Evolutionary conservation across 352 stramenopile genomes (phyloP).

Genomic region (Phytopythium vexans): DNA sequence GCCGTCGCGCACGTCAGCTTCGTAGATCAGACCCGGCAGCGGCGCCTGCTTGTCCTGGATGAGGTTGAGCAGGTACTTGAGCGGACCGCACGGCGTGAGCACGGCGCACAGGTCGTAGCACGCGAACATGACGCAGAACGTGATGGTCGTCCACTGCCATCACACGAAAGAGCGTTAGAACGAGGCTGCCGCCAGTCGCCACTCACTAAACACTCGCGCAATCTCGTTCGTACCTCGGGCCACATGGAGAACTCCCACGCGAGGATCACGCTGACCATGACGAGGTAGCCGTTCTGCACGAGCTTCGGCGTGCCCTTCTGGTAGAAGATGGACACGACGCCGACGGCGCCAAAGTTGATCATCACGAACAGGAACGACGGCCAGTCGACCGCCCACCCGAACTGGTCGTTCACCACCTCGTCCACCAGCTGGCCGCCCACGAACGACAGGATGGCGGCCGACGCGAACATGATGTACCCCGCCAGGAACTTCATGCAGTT

Average conservation of each 20-base stretch:
- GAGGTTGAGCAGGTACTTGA: conserved; percentile 91
- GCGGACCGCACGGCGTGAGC: conserved; percentile 95
- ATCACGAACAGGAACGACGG: conserved; percentile 85
- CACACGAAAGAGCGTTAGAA: neutral
- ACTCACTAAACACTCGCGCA: no score
- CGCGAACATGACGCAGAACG: conserved; percentile 93
- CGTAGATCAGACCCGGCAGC: conserved; percentile 95
- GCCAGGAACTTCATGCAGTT: conserved; percentile 83
- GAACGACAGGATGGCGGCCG: conserved; percentile 82
- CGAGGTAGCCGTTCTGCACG: conserved; percentile 93
- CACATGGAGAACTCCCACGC: conserved; percentile 97
- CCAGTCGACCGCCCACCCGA: conserved; percentile 75
- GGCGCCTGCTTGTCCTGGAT: conserved; percentile 90
- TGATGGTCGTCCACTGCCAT: conserved; percentile 84
- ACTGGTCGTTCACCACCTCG: conserved; percentile 71
- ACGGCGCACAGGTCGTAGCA: conserved; percentile 98
- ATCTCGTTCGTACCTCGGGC: conserved; percentile 92
- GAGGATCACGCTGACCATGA: conserved; percentile 95
- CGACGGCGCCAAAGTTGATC: conserved; percentile 89
- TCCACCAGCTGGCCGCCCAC: conserved; percentile 84
- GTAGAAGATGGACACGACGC: conserved; percentile 90
- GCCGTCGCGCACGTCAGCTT: conserved; percentile 86
- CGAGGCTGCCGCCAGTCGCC: no score
- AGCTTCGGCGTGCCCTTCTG: conserved; percentile 81
- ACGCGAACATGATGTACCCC: conserved; percentile 90